Conservation (phyloP, 2,329 filamentous ascomycete species). For the Fusarium paranaense region DNA sequence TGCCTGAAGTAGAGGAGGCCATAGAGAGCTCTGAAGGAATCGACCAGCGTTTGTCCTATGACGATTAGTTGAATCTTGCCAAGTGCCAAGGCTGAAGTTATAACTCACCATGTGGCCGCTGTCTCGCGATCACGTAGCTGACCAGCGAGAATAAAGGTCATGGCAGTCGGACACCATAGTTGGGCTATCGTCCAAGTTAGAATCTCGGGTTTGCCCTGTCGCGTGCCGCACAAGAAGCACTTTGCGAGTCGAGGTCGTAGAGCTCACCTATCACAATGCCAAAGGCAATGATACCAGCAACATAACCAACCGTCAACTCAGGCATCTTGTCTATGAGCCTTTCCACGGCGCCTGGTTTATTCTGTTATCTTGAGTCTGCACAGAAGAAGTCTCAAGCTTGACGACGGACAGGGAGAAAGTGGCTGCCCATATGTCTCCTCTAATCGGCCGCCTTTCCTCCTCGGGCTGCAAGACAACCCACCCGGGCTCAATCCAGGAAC, state of each 20-base stretch:
- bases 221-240: background rate
- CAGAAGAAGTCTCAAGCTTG: background rate
- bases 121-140: conserved; percentile 51
- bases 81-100: no score
- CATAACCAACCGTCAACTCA: conserved; percentile 38
- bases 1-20: conserved; percentile 55
- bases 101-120: conserved; percentile 51
- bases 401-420: background rate
- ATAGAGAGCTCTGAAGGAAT: conserved; percentile 53
- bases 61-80: background rate
- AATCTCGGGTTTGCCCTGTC: background rate
- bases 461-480: background rate
- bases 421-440: conserved; percentile 1
- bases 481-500: background rate
- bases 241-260: background rate
- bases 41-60: conserved; percentile 33
- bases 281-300: conserved; percentile 42
- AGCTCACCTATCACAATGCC: conserved; percentile 36
- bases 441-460: background rate
- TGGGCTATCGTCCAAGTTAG: conserved; percentile 46
- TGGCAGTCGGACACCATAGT: conserved; percentile 49
- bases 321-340: conserved; percentile 18
- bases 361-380: background rate
- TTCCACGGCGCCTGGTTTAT: background rate
- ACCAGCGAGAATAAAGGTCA: conserved; percentile 51